Base-by-base conservation (phyloP, 345 rosid genomes). In the Raphanus sativus region DNA sequence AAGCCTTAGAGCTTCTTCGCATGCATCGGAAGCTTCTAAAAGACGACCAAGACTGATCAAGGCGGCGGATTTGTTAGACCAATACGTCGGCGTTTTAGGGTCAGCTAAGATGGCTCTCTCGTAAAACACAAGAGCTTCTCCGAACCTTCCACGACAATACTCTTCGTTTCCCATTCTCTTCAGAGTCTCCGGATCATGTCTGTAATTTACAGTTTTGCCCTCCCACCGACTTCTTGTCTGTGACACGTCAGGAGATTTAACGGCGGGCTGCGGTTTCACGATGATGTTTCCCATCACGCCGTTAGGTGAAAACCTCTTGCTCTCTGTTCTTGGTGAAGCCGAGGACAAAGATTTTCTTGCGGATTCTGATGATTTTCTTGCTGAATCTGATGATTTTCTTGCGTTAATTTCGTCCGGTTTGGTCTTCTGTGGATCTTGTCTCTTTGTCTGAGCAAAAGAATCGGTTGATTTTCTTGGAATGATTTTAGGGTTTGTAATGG, bases 1-100 rank as follows among this genome's bases (percentile, higher is more conserved):
- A 10, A 90, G 83, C 66, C 86, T 83, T n/a, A 88, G 78, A 62
- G 97, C 98, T 76, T 87, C 93, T 82, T 83, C 84, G 64, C 97
- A 92, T 69, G 89, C 97, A 13, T 65, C 64, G 15, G 84, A 80
- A 33, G 97, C 98, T 50, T 94, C 98, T 25, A 71, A 29, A 42
- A 88, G 78, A n/a, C 89, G 89, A 74, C 95, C 97, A 38, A 92
- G 84, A 64, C 92, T 89, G 4, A 88, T 86, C 89, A 94, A 80
- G 69, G 97, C 93, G n/a, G 97, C 97, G 4, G 96, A 81, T 81
- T 82, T 89, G 68, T 94, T 94, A 76, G 93, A 78, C 71, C 95
- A 77, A 77, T 89, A 94, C 7, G 87, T 83, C 24, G 98, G 87
- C 79, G 87, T 90, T 24, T 83, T 85, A 1, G 91, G 81, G 76